Base-by-base conservation (phyloP, 2,329 filamentous ascomycete genomes). In the Aspergillus thermomutatus region DNA sequence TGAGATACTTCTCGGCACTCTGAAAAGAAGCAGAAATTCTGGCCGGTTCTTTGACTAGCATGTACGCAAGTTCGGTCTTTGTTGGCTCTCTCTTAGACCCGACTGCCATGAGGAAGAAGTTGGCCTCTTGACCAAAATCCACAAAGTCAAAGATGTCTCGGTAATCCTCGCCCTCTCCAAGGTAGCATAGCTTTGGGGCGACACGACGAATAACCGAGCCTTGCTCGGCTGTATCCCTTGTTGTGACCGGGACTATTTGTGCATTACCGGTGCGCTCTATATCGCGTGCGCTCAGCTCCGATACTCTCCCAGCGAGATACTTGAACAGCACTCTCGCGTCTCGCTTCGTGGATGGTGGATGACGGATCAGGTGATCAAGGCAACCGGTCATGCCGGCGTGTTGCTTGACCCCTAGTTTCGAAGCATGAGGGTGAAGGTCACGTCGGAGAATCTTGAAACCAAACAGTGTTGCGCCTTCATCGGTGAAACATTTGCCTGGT, bases 91-190 rank as follows among this genome's bases (percentile, higher is more conserved):
- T 87, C 74, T 96, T 97, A 2, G 92, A 93, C 9, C 94, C 94
- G 62, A 92, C 91, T 60, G 90, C 90, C 65, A 92, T 84, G 19
- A 99, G 77, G 67, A 99, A 99, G 0, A 89, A 81, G 67, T 97
- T 97, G 2, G 91, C 93, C 69, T 93, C 87, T 34, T 82, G 78
- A 0, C 93, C 92, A 76, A 97, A 99, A 70, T 97, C 90, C 14
- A 97, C 92, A 73, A 97, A 99, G 70, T 97, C 92, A 64, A 99
- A 96, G 31, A 99, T 95, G 31, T 96, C 90, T 10, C 86, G 89
- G 66, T 95, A 99, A 63, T 87, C 82, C 54, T 84, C 78, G 52
- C 82, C 80, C 34, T 83, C 80, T 8, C 94, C 94, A 2, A 99
- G 80, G 71, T 96, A 99, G 60, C 89, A 92, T 43, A 86, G 81